Evolutionary conservation across 2,329 filamentous ascomycete species (phyloP).

Genomic region (Alternaria brassicae): DNA sequence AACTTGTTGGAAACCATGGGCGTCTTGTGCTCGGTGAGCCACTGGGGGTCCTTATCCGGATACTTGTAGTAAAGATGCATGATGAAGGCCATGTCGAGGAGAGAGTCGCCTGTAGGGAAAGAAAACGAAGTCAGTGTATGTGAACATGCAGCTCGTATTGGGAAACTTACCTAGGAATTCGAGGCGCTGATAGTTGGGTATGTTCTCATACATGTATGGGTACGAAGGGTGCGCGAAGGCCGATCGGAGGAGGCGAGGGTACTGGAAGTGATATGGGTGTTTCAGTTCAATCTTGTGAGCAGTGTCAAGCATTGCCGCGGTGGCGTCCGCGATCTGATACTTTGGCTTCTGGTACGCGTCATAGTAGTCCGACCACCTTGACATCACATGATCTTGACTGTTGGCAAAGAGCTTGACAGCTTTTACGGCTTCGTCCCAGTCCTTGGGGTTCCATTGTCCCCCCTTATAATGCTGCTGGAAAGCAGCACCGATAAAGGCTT

Average conservation of each 20-base stretch:
- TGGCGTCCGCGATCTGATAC: constrained; percentile 71
- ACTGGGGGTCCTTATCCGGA: constrained; percentile 85
- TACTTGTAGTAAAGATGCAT: constrained; percentile 80
- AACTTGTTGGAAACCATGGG: constrained; percentile 99
- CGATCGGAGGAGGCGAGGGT: constrained; percentile 78
- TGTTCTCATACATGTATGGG: constrained; percentile 73
- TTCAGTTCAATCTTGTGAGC: constrained; percentile 68
- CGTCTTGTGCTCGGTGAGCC: constrained; percentile 98
- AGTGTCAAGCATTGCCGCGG: constrained; percentile 73
- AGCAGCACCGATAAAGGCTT: constrained; percentile 90
- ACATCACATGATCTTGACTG: constrained; percentile 72
- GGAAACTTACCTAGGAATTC: not conserved
- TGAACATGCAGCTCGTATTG: not conserved
- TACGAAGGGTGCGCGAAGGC: constrained; percentile 91
- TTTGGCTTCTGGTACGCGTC: constrained; percentile 70
- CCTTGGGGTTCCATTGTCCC: constrained; percentile 51
- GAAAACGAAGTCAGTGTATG: constrained; percentile 48
- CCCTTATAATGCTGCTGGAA: constrained; percentile 62
- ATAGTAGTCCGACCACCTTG: constrained; percentile 75
- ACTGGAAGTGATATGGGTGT: constrained; percentile 72
- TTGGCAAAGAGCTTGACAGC: constrained; percentile 75
- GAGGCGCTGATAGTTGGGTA: constrained; percentile 79
- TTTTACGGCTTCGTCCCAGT: constrained; percentile 67
- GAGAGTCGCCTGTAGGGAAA: constrained; percentile 89
- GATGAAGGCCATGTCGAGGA: constrained; percentile 86